Evolutionary conservation across 139 green algal genomes (phyloP).

Genomic region (Tetraselmis striata): DNA sequence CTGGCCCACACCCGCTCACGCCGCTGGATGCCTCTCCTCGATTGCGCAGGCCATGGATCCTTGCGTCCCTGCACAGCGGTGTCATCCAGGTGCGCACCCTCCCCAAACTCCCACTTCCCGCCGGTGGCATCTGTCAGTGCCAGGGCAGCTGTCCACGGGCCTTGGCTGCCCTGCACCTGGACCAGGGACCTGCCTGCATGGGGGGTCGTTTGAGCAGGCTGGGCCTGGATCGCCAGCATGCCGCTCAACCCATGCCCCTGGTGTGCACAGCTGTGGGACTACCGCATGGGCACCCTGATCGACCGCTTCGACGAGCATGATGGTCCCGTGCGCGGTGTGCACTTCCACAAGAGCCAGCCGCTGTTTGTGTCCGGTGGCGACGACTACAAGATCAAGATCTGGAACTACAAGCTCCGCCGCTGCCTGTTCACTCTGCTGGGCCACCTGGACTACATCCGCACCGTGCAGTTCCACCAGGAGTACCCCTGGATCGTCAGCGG

Average conservation of each 20-base stretch:
- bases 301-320: slow-evolving; percentile 99
- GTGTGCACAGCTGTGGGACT: slow-evolving; percentile 99
- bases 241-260: too few species aligned
- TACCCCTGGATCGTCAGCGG: slow-evolving; percentile 97
- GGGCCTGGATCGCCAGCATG: too few species aligned
- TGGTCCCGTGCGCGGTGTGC: slow-evolving; percentile 90
- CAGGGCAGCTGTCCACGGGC: background rate
- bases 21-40: too few species aligned
- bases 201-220: background rate
- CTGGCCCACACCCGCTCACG: too few species aligned
- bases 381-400: slow-evolving; percentile 98
- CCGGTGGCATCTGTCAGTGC: too few species aligned
- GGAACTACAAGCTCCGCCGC: slow-evolving; percentile 96
- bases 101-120: too few species aligned
- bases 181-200: background rate
- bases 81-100: slow-evolving; percentile 86
- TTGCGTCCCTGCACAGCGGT: slow-evolving; percentile 95
- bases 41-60: slow-evolving; percentile 94
- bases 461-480: slow-evolving; percentile 91
- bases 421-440: slow-evolving; percentile 98
- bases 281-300: slow-evolving; percentile 98
- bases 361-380: slow-evolving; percentile 98
- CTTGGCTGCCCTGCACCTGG: background rate
- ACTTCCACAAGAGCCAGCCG: slow-evolving; percentile 95
- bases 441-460: slow-evolving; percentile 99